Evolutionary conservation across 2,329 filamentous ascomycete species (phyloP), one percentile per base, ranked within the genome.

Genomic region (Paramyrothecium roridum): DNA sequence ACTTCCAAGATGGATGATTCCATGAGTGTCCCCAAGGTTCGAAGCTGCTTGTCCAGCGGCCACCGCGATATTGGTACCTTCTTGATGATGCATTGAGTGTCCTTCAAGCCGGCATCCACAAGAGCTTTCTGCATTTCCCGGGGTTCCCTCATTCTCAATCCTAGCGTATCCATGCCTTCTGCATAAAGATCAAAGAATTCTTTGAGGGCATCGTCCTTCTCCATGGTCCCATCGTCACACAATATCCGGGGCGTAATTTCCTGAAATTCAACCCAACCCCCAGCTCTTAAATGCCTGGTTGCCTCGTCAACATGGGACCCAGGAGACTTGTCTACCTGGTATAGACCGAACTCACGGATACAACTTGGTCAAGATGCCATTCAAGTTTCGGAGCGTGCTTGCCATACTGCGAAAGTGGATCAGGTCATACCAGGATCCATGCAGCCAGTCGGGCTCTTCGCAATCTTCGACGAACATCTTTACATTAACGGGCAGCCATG

Each of bases 401-500:
- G 75, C 82, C 74, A 72, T 79, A 63, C 64, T 78, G 62, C 70
- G 76, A 62, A 76, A 80, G 74, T 76, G 77, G 2, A 87, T 78
- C 58, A 81, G 77, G 65, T 87, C 83, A 63, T 82, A 85, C 53
- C 79, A 72, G 3, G 74, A 68, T 51, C 80, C 82, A 23, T 73
- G 71, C 4, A 70, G 59, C 85, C 85, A 88, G 10, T 81, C 76
- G 49, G 80, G 75, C 59, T 86, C 70, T 56, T 73, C 82, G 52
- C 80, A 78, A 63, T 88, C 84, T 61, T 88, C 85, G 11, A 88
- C 77, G 56, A 85, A 73, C 69, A 87, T 87, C 8, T 74, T 75
- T n/a, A 83, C 76, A 63, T 87, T 87, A 12, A 80, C 76, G 17
- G 84, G 85, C 13, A 86, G 75, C 68, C 72, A 76, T 37, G 67